Base-by-base conservation (phyloP, 768 basidiomycete genomes). In the Melanogaster broomeanus region DNA sequence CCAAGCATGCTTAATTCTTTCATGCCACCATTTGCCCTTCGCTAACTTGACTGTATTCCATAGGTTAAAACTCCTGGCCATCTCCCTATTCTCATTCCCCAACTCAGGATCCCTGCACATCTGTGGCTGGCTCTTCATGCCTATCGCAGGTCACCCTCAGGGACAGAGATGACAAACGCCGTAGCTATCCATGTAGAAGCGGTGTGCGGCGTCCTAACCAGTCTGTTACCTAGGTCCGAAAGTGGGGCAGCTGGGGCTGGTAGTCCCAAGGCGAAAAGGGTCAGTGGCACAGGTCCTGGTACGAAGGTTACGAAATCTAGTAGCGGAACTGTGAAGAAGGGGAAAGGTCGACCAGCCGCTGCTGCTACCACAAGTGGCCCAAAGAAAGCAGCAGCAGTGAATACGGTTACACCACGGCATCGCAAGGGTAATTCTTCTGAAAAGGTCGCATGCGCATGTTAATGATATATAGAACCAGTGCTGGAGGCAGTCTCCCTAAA, bases 61-160 rank as follows among this genome's bases (percentile, higher is more conserved):
- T 49, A 76, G 77, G 56, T 59, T 12, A 33, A 54, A 7, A 69
- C 63, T 4, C 47, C 59, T 3, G 75, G 77, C 49, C 39, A 37
- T 2, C 62, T 77, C 2, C 52, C 52, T 0, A 51, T 44, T 3
- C 69, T 71, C 48, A 50, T 67, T 48, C 61, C 59, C 7, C 82
- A 88, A 60, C 83, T 85, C 58, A 75, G 71, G 25, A 76, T 81
- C 2, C 68, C 76, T 1, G 72, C 77, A 0, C 81, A 88, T 59
- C 73, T 94, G 22, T 88, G 86, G 84, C 70, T 82, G 40, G 83
- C 85, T 0, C 70, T 94, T 18, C 84, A 89, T 60, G 77, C 82
- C 0, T 90, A 93, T 66, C 79, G 82, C 13, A 73, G 70, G 6
- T 70, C 65, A 9, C 74, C 79, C 48, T 53, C 68, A 1, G 63